These are phyloP conservation scores for Sporothrix luriei DNA, from an alignment of 2,329 filamentous ascomycete genomes.

Conservation along the genomic window DNA sequence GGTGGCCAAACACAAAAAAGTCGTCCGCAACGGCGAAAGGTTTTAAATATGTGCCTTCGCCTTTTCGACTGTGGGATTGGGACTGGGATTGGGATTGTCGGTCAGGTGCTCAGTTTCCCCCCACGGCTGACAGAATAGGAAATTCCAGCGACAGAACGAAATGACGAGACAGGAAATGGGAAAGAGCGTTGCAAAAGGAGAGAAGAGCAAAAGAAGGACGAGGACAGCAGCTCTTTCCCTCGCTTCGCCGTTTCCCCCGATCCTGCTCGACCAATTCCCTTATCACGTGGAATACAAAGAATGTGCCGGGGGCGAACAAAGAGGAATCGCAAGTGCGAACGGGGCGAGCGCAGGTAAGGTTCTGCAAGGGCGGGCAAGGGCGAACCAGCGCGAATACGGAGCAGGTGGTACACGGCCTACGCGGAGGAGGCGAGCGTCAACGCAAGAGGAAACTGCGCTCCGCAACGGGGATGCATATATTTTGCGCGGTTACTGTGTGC, in stretches of 20 bases:
- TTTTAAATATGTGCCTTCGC: not conserved
- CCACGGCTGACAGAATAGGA: not conserved
- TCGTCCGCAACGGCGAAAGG: slow-evolving; percentile 4
- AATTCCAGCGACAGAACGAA: not conserved
- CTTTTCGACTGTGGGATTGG: not conserved
- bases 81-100: slow-evolving; percentile 13
- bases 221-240: not conserved
- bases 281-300: slow-evolving; percentile 19
- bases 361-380: slow-evolving; percentile 16
- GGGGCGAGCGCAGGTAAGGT: not conserved
- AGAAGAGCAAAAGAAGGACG: not conserved
- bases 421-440: not conserved
- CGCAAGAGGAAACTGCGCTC: not conserved
- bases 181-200: not conserved
- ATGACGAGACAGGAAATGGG: not conserved
- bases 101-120: slow-evolving; percentile 22
- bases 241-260: not conserved
- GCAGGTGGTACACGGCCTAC: slow-evolving; percentile 3
- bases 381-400: not conserved
- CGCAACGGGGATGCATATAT: not conserved
- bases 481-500: slow-evolving; percentile 6
- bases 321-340: not conserved
- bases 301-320: not conserved
- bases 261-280: slow-evolving; percentile 16
- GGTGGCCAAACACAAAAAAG: slow-evolving; percentile 1